Conservation (phyloP, 257 asterid genomes). For the Apocynum venetum region DNA sequence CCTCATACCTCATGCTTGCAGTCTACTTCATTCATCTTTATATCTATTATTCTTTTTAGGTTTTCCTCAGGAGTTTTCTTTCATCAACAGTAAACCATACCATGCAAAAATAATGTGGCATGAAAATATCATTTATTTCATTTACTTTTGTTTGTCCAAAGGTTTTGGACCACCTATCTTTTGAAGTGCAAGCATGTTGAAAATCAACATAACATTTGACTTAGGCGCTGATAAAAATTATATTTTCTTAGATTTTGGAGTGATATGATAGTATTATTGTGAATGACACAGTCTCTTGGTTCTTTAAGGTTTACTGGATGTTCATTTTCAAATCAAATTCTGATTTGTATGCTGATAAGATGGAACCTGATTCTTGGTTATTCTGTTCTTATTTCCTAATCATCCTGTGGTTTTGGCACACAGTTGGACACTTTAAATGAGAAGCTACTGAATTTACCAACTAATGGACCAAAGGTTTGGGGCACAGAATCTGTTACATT, state of each 20-base stretch:
- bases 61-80: not conserved
- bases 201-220: not conserved
- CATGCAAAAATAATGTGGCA: not conserved
- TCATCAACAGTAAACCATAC: not conserved
- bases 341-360: not conserved
- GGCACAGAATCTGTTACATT: conserved; percentile 33
- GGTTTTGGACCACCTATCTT: not conserved
- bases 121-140: not conserved
- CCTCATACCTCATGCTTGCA: not conserved
- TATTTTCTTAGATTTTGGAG: not conserved
- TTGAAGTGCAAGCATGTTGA: not conserved
- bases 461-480: conserved; percentile 24
- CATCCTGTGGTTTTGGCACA: conserved; percentile 22
- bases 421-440: conserved; percentile 92
- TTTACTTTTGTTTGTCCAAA: not conserved
- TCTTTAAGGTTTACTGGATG: not conserved
- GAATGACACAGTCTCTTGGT: not conserved
- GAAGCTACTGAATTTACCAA: conserved; percentile 45
- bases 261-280: not conserved
- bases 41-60: not conserved
- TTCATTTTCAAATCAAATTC: not conserved
- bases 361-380: not conserved
- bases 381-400: conserved; percentile 15
- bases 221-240: not conserved
- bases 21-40: not conserved